Evolutionary conservation across 768 basidiomycete genomes (phyloP).

Genomic region (Paxillus ammoniavirescens): DNA sequence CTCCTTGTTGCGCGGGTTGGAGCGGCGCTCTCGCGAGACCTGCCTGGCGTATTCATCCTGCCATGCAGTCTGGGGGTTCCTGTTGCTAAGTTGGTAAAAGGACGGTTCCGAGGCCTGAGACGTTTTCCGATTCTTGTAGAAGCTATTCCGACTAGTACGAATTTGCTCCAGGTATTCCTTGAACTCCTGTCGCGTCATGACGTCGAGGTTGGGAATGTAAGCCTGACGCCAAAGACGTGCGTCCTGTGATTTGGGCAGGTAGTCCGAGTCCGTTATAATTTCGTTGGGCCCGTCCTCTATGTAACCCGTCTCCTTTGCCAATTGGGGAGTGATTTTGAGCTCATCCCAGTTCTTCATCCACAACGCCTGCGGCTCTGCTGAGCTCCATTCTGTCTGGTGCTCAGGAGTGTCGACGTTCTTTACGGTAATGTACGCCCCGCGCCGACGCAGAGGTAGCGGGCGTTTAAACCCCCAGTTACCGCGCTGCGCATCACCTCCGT

Average conservation of each 20-base stretch:
- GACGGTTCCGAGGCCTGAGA: slow-evolving; percentile 15
- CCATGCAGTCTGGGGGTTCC: slow-evolving; percentile 20
- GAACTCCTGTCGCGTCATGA: slow-evolving; percentile 63
- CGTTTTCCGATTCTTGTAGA: slow-evolving; percentile 41
- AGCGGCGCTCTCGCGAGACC: slow-evolving; percentile 22
- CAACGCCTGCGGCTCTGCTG: slow-evolving; percentile 61
- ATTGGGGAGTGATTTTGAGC: slow-evolving; percentile 31
- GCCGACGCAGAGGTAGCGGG: slow-evolving; percentile 65
- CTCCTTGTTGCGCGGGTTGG: slow-evolving; percentile 23
- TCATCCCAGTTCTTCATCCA: slow-evolving; percentile 70
- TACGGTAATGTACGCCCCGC: slow-evolving; percentile 64
- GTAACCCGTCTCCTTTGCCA: slow-evolving; percentile 1
- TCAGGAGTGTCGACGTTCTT: slow-evolving; percentile 68
- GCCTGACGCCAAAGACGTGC: slow-evolving; percentile 20
- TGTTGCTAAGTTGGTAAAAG: slow-evolving; percentile 28
- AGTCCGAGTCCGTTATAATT: slow-evolving; percentile 26
- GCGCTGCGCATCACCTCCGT: slow-evolving; percentile 66
- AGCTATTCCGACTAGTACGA: slow-evolving; percentile 53
- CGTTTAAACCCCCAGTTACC: slow-evolving; percentile 89
- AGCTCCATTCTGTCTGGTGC: slow-evolving; percentile 77
- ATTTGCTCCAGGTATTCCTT: slow-evolving; percentile 56
- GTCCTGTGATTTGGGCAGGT: slow-evolving; percentile 14
- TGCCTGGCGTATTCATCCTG: slow-evolving; percentile 22
- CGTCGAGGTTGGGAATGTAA: slow-evolving; percentile 51
- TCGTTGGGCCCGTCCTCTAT: slow-evolving; percentile 18